Evolutionary conservation across 208 protist species (phyloP).

Genomic region (Crithidia fasciculata): DNA sequence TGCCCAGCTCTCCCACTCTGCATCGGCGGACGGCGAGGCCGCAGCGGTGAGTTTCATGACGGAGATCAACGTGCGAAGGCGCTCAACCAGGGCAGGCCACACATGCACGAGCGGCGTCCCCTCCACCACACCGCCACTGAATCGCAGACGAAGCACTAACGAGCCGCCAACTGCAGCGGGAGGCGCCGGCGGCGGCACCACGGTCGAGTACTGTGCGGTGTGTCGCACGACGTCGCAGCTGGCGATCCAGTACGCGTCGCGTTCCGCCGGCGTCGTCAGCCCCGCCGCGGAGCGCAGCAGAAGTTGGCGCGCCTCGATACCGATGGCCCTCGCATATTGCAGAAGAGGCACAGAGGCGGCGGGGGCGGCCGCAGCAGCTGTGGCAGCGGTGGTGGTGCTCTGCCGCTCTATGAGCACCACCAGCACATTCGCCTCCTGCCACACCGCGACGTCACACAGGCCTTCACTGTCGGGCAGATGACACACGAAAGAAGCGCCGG

Average conservation of each 20-base stretch:
- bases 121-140: constrained; percentile 16
- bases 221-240: background rate
- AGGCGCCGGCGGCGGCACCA: background rate
- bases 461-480: constrained; percentile 17
- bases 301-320: constrained; percentile 6
- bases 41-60: constrained; percentile 2
- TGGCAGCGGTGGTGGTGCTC: background rate
- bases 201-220: constrained; percentile 10
- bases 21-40: background rate
- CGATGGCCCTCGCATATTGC: constrained; percentile 20
- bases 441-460: constrained; percentile 24
- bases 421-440: constrained; percentile 16
- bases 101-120: constrained; percentile 11
- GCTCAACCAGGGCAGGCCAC: constrained; percentile 17
- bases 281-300: constrained; percentile 1
- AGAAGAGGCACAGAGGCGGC: constrained; percentile 9
- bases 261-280: background rate
- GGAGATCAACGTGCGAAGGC: constrained; percentile 18
- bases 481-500: constrained; percentile 26
- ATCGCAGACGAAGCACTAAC: constrained; percentile 10
- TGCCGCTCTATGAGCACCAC: constrained; percentile 22
- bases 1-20: constrained; percentile 20
- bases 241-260: constrained; percentile 24
- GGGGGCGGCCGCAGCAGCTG: background rate
- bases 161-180: background rate